Evolutionary conservation across 2,329 filamentous ascomycete genomes (phyloP).

Genomic region (Didymella lethalis): DNA sequence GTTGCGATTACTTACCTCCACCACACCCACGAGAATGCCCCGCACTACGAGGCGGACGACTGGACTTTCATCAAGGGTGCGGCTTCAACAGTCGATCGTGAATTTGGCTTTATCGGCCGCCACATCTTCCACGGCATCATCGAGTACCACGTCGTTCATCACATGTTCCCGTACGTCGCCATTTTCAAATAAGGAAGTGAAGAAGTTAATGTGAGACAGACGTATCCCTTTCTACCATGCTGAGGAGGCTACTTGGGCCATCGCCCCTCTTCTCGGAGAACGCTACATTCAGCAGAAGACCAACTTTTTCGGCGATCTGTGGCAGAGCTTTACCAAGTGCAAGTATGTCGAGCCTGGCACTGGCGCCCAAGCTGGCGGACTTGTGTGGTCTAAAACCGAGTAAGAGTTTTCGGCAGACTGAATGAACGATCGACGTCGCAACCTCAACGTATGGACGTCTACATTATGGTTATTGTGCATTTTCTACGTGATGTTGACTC

Average conservation of each 20-base stretch:
- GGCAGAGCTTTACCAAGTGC: slow-evolving; percentile 34
- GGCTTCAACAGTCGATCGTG: slow-evolving; percentile 69
- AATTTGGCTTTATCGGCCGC: slow-evolving; percentile 70
- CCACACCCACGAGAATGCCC: slow-evolving; percentile 68
- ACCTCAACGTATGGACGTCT: neutral
- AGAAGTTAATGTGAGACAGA: slow-evolving; percentile 24
- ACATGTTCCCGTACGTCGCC: slow-evolving; percentile 60
- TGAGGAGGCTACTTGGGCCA: slow-evolving; percentile 37
- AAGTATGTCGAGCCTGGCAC: slow-evolving; percentile 35
- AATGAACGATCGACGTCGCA: neutral
- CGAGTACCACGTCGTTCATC: slow-evolving; percentile 70
- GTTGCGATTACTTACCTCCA: slow-evolving; percentile 79
- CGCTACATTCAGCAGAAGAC: slow-evolving; percentile 34
- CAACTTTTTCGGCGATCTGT: slow-evolving; percentile 34
- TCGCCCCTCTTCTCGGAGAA: slow-evolving; percentile 35
- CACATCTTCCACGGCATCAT: slow-evolving; percentile 73
- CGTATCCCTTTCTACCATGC: slow-evolving; percentile 41
- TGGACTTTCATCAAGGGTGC: slow-evolving; percentile 72
- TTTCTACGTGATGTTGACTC: neutral
- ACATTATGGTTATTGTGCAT: neutral
- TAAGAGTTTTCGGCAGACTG: slow-evolving; percentile 4
- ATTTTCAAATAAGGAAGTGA: neutral
- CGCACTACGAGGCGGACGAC: slow-evolving; percentile 65
- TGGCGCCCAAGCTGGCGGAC: slow-evolving; percentile 24
- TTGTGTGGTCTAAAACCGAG: slow-evolving; percentile 26